Evolutionary conservation across 2,329 filamentous ascomycete genomes (phyloP).

Genomic region (Cercospora zeina): DNA sequence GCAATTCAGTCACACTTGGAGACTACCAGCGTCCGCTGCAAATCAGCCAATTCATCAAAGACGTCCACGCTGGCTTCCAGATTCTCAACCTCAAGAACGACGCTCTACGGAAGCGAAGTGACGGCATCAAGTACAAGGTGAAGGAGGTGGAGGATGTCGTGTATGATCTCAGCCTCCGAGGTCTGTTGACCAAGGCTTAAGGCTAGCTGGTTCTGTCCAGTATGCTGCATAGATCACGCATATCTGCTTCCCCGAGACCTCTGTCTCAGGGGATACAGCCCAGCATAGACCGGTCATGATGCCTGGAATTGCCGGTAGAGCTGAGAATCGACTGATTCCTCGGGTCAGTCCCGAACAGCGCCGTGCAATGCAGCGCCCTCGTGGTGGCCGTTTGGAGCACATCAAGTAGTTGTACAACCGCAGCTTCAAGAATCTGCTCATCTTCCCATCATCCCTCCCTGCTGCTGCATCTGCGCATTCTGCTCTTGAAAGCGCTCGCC

Average conservation of each 20-base stretch:
- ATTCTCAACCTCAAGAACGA: conserved; percentile 98
- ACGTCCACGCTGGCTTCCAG: conserved; percentile 93
- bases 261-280: not conserved
- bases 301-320: conserved; percentile 12
- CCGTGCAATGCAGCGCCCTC: conserved; percentile 25
- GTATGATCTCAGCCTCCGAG: conserved; percentile 87
- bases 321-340: conserved; percentile 15
- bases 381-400: conserved; percentile 7
- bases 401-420: conserved; percentile 20
- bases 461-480: conserved; percentile 67
- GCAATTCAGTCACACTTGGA: conserved; percentile 90
- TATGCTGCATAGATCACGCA: not conserved
- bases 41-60: conserved; percentile 91
- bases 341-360: conserved; percentile 15
- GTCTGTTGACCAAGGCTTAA: conserved; percentile 52
- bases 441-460: conserved; percentile 47
- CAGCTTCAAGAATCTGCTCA: conserved; percentile 18
- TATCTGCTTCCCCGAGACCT: conserved; percentile 5
- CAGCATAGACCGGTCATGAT: not conserved
- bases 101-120: conserved; percentile 78
- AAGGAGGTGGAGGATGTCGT: conserved; percentile 99
- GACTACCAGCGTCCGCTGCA: conserved; percentile 82
- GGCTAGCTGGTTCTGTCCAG: conserved; percentile 2
- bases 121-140: conserved; percentile 94
- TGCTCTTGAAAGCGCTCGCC: conserved; percentile 85